phyloP scores from a whole-genome alignment of 2,329 filamentous ascomycete species.

The Phaeosphaeriaceae sp. region DNA sequence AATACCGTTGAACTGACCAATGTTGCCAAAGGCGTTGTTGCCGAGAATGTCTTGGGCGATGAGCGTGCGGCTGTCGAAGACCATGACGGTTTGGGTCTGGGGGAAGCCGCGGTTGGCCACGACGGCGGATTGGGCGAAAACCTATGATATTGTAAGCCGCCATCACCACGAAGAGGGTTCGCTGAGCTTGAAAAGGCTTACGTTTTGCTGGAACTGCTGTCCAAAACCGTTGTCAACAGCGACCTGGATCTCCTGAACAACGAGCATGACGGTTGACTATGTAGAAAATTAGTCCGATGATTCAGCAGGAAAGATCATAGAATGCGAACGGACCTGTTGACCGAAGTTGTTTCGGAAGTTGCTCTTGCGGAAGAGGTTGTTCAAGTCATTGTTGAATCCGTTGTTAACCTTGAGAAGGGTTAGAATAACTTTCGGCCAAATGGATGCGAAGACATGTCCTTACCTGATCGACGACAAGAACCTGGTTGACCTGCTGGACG shows the following conservation, averaged over 20 bases:
- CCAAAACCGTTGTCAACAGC: constrained; percentile 34
- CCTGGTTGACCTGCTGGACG: constrained; percentile 37
- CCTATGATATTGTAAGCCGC: not conserved
- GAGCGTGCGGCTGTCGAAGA: constrained; percentile 35
- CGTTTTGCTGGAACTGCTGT: constrained; percentile 27
- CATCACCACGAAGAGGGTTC: too few relatives aligned
- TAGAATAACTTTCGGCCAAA: too few relatives aligned
- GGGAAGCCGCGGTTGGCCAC: constrained; percentile 38
- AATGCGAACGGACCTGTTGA: constrained; percentile 2
- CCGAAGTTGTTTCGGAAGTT: constrained; percentile 28
- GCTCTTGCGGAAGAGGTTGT: constrained; percentile 42
- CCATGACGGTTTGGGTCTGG: constrained; percentile 38
- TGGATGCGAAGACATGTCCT: too few relatives aligned
- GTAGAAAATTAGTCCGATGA: not conserved
- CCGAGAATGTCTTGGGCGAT: constrained; percentile 37
- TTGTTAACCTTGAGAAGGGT: constrained; percentile 22
- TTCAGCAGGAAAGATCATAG: too few relatives aligned
- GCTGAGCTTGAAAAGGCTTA: too few relatives aligned
- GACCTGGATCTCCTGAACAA: constrained; percentile 42
- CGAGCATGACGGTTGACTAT: constrained; percentile 36
- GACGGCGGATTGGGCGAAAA: constrained; percentile 39
- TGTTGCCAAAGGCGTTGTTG: constrained; percentile 19
- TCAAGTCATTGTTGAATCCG: constrained; percentile 37
- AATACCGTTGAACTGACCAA: constrained; percentile 19
- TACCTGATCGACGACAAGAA: constrained; percentile 36